These are phyloP conservation scores for Mucor lusitanicus DNA, from an alignment of 371 early-diverging fungal species.

Conservation along the genomic window DNA sequence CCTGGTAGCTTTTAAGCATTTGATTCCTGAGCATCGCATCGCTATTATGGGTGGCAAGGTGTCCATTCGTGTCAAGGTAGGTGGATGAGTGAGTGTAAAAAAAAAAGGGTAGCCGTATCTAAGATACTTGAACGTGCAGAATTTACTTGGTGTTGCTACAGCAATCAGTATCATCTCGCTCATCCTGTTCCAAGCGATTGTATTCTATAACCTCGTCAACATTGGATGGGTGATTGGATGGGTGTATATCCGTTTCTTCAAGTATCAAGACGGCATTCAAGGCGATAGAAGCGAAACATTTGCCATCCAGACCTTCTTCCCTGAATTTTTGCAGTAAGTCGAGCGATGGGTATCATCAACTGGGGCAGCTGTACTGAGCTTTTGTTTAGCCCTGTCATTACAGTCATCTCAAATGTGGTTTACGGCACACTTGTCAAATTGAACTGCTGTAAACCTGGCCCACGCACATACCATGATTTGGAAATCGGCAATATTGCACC, in stretches of 20 bases:
- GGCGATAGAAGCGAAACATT: slow-evolving; percentile 87
- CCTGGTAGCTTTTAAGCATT: slow-evolving; percentile 78
- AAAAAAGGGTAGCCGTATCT: no score
- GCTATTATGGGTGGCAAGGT: slow-evolving; percentile 53
- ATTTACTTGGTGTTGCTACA: slow-evolving; percentile 46
- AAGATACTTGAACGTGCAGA: slow-evolving; percentile 13
- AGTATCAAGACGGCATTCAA: slow-evolving; percentile 73
- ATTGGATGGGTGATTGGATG: slow-evolving; percentile 73
- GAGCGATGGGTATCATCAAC: not conserved
- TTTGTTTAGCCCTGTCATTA: slow-evolving; percentile 49
- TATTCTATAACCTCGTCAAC: slow-evolving; percentile 54
- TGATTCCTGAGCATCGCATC: slow-evolving; percentile 66
- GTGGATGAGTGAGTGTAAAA: not conserved
- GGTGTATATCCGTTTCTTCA: slow-evolving; percentile 82
- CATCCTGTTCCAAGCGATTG: slow-evolving; percentile 40
- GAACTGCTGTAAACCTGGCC: slow-evolving; percentile 48
- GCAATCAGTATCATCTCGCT: slow-evolving; percentile 34
- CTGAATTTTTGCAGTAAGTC: slow-evolving; percentile 73
- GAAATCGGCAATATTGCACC: slow-evolving; percentile 50
- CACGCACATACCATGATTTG: slow-evolving; percentile 36
- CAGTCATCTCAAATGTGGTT: slow-evolving; percentile 50
- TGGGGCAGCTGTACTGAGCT: not conserved
- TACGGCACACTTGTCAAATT: slow-evolving; percentile 52
- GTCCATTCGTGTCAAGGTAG: slow-evolving; percentile 73
- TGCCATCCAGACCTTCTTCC: slow-evolving; percentile 81